Base-by-base conservation (phyloP, 306 rosid genomes). In the Medicago ruthenica region DNA sequence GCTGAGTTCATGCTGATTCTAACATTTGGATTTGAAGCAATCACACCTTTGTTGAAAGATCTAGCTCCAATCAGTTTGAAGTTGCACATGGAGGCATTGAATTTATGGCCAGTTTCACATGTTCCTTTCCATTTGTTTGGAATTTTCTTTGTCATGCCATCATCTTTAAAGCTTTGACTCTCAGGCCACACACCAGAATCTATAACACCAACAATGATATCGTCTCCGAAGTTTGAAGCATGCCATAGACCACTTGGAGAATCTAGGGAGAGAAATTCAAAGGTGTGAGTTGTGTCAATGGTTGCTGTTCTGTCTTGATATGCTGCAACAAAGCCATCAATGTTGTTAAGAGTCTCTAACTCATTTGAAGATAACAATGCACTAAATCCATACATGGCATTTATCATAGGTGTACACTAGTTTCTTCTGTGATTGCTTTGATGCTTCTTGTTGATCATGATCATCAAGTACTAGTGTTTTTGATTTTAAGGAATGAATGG, bases 351-450 rank as follows among this genome's bases (percentile, higher is more conserved):
- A 40, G 9, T 55, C 48, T 69, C 76, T 6, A 81, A 66, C 44
- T 81, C 83, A 54, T 81, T 6, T 37, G 39, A 31, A 22, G 87
- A 62, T 22, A 81, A 51, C 7, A 45, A 47, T 5, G 83, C 80
- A 78, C 81, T 77, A 4, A 84, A 77, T 0, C 85, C 83, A 74
- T 65, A 61, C 74, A 78, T 73, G 14, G 78, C 88, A 74, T 78
- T n/a, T 54, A 44, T 45, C 55, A 67, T 66, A 71, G 11, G 78
- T 22, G 58, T 75, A 79, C 9, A 79, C 60, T 45, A 76, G 48
- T 14, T 41, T 65, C n/a, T 41, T 64, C 4, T 60, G 76, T 5
- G 65, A 44, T 64, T 47, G 50, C 7, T 37, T 7, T 9, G 44
- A 6, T 34, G 40, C 1, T 51, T n/a, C 1, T 16, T 16, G 15